Percentiles rank a stretch among this genome's conserved stretches.
phyloP scores from a whole-genome alignment of 1,139 yeast species.

The Meyerozyma sp. region DNA sequence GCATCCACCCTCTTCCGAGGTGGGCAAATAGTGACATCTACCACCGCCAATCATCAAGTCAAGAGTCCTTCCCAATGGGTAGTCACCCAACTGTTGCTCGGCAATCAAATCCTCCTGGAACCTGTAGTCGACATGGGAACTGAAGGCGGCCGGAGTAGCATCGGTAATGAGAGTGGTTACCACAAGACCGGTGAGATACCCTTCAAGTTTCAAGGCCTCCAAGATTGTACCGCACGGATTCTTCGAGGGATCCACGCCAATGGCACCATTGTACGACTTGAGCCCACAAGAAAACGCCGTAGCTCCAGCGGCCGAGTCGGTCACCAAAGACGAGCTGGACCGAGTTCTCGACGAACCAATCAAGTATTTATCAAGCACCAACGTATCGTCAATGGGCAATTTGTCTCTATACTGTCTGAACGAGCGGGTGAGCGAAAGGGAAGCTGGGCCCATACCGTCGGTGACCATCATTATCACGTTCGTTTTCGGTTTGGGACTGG shows the following conservation, averaged over 20 bases:
- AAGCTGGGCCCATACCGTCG: conserved; percentile 27
- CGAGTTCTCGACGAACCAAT: conserved; percentile 22
- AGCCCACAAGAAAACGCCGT: conserved; percentile 23
- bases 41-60: conserved; percentile 27
- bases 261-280: conserved; percentile 24
- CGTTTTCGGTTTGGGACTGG: background rate
- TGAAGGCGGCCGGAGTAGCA: conserved; percentile 23
- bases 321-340: conserved; percentile 17
- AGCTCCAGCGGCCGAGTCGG: conserved; percentile 27
- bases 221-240: conserved; percentile 22
- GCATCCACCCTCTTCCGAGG: conserved; percentile 14
- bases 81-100: conserved; percentile 22
- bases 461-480: conserved; percentile 25
- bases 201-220: conserved; percentile 22
- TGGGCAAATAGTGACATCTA: conserved; percentile 20
- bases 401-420: conserved; percentile 19
- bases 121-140: conserved; percentile 20
- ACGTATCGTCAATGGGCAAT: conserved; percentile 15
- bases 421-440: conserved; percentile 20
- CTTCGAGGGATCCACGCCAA: conserved; percentile 18
- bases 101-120: conserved; percentile 24
- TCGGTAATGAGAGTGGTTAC: conserved; percentile 23
- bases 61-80: conserved; percentile 19
- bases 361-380: conserved; percentile 17
- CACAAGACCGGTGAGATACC: conserved; percentile 22